Evolutionary conservation across 1,139 yeast species (phyloP), one percentile per base, ranked within the genome.

Genomic region (Torulaspora globosa): DNA sequence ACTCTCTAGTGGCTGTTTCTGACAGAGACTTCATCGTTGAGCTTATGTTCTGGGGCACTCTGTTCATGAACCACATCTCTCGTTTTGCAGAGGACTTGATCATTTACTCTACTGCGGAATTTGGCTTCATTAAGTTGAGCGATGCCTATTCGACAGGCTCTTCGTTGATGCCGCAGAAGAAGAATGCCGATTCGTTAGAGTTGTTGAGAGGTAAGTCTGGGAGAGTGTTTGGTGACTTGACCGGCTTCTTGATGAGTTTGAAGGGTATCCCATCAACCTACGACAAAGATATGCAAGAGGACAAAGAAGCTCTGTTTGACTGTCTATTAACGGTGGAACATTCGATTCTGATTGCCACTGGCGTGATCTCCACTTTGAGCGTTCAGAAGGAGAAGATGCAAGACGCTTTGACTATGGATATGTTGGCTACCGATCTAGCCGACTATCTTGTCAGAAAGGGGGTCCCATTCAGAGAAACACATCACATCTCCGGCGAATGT

Each of bases 141-240:
- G 99, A 92, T 67, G 98, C 98, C 26, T 92, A 92, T 71, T 92
- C 98, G 1, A 92, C 99, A 9, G 99, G 99, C 8, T 88, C 97
- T 5, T 88, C 97, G 35, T 76, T 92, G 65, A 92, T 92, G 99
- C 99, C 99, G 21, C 98, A 94, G 70, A 92, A 92, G 80, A 94
- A 92, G 71, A 92, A 92, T 71, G 97, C 98, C 2, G 99, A 92
- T 66, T 86, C 96, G 32, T 75, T 92, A 57, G 99, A 92, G 71
- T 75, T 92, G 54, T 76, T 94, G 63, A 80, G 99, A 70, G 99
- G 99, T 48, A 92, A 92, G 71, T 83, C 95, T 15, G 99, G 99
- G 44, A 83, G 99, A 68, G 96, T 89, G 15, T 90, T 92, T 63
- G 99, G 99, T 65, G 83, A 88, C 33, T 73, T 94, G 53, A 80